phyloP scores from a whole-genome alignment of 1,284 basidiomycete genomes.

The Sphagnurus paluster region DNA sequence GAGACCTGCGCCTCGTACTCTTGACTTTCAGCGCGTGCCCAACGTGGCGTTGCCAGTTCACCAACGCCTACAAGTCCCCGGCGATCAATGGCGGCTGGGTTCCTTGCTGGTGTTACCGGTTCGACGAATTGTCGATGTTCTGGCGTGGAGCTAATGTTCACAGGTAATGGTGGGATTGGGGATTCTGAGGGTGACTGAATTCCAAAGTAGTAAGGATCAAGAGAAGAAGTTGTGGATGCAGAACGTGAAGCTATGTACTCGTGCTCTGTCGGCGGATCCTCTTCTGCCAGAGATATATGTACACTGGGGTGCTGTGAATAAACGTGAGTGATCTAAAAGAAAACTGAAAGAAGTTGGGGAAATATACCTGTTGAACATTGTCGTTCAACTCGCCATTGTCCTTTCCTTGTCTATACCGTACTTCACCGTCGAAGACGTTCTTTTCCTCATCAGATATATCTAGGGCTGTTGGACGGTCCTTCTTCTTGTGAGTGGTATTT shows the following conservation, averaged over 20 bases:
- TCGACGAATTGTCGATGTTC: slow-evolving; percentile 40
- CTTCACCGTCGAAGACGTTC: slow-evolving; percentile 30
- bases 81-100: slow-evolving; percentile 85
- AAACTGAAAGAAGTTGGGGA: slow-evolving; percentile 9
- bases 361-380: slow-evolving; percentile 21
- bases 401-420: slow-evolving; percentile 29
- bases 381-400: slow-evolving; percentile 14
- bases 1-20: slow-evolving; percentile 27
- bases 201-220: slow-evolving; percentile 84
- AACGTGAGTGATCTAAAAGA: slow-evolving; percentile 9
- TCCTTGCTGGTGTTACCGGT: slow-evolving; percentile 71
- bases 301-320: slow-evolving; percentile 34
- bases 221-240: slow-evolving; percentile 64
- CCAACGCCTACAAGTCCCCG: slow-evolving; percentile 91
- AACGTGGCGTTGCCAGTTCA: slow-evolving; percentile 96
- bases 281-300: slow-evolving; percentile 37
- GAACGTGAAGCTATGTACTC: slow-evolving; percentile 53
- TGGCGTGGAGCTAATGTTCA: slow-evolving; percentile 40
- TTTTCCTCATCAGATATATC: slow-evolving; percentile 34
- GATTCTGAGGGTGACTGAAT: slow-evolving; percentile 63
- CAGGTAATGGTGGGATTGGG: slow-evolving; percentile 50
- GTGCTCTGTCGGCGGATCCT: slow-evolving; percentile 26
- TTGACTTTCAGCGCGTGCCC: slow-evolving; percentile 55
- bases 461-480: slow-evolving; percentile 40
- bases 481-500: slow-evolving; percentile 28